Evolutionary conservation across 2,329 filamentous ascomycete species (phyloP).

Genomic region (Monilinia laxa): DNA sequence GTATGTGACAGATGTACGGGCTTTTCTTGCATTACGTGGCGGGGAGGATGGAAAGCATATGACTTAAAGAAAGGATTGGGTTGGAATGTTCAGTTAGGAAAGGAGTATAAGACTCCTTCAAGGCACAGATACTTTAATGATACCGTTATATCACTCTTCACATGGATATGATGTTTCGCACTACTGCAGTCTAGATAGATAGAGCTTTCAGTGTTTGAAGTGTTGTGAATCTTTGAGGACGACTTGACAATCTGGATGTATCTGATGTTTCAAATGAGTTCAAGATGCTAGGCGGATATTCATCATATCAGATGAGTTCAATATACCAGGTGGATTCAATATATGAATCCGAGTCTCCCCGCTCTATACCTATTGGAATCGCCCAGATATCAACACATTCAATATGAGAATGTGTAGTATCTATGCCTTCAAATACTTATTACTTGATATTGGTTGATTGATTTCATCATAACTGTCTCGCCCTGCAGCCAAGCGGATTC

Average conservation of each 20-base stretch:
- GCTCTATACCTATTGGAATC: too few species aligned
- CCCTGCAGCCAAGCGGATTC: conserved; percentile 21
- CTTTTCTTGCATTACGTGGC: conserved; percentile 81
- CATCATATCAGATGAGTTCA: neutral
- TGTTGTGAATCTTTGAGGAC: neutral
- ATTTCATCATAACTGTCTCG: neutral
- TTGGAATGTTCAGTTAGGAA: conserved; percentile 13
- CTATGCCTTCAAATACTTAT: neutral
- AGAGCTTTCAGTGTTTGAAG: neutral
- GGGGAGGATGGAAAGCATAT: conserved; percentile 69
- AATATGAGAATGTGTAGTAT: neutral
- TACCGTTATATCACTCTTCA: conserved; percentile 10
- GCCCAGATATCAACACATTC: too few species aligned
- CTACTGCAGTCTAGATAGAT: neutral
- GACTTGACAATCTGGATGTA: neutral
- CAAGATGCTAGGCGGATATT: neutral
- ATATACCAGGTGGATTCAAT: neutral
- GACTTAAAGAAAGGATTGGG: conserved; percentile 23
- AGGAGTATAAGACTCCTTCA: conserved; percentile 19
- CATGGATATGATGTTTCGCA: neutral
- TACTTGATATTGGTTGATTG: too few species aligned
- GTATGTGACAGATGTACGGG: conserved; percentile 93
- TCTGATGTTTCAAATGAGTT: neutral
- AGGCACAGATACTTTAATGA: conserved; percentile 25
- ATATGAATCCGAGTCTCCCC: neutral